Evolutionary conservation across 495 filamentous ascomycete species (phyloP), one percentile per base, ranked within the genome.

Genomic region (Tuber magnatum): DNA sequence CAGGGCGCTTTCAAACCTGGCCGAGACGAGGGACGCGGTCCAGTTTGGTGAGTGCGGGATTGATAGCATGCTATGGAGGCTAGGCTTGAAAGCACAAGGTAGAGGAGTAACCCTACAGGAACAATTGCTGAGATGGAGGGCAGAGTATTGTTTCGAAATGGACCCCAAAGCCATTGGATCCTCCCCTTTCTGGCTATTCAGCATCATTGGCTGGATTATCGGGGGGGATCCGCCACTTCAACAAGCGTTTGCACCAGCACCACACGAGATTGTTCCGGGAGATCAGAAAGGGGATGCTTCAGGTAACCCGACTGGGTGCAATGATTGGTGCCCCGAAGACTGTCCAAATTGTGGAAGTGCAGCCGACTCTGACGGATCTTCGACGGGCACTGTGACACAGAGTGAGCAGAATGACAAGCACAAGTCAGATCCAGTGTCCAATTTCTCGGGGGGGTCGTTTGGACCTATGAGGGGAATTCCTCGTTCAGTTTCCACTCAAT

Each of bases 81-180:
- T 79, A 39, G 77, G 77, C 39, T 46, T 79, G 22, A 44, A 41
- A 69, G 39, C 39, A 41, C 28, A 44, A 73, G 40, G 61, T 20
- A n/a, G 40, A 69, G 16, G 42, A 76, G 73, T n/a, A 56, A 22
- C 16, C 44, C 20, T 41, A 28, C 68, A 40, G 43, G 41, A 20
- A 38, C 48, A 39, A 40, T 61, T 79, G n/a, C 44, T 79, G 32
- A 79, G 74, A 70, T 78, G 46, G 56, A 78, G 77, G 73, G 77
- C 77, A 71, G 77, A 79, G 48, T 79, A 79, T 65, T 79, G 77
- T 68, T 79, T 79, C 42, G 77, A 79, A 44, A 68, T 78, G 24
- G 77, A 79, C 20, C 76, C 76, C 9, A 73, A 79, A 42, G 72
- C 77, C 35, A 71, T 79, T 68, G 74, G 69, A n/a, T 72, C 68